Evolutionary conservation across 495 filamentous ascomycete species (phyloP), one percentile per base, ranked within the genome.

Genomic region (Penicillium coffeae): DNA sequence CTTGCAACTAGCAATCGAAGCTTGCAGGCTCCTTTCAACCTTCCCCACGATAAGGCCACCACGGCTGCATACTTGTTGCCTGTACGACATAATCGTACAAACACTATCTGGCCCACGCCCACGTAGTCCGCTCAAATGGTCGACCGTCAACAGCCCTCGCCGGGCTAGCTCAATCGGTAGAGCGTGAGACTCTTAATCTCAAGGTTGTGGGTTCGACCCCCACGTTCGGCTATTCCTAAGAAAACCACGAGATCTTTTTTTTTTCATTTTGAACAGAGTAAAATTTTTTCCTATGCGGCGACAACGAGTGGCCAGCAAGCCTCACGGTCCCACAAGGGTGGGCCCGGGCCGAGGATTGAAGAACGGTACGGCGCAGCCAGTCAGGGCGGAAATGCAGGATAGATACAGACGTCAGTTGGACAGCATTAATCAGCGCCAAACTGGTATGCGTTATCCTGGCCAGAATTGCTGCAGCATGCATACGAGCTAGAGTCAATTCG

Each of bases 111-210:
- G 5, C 4, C 25, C 25, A 10, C 25, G 38, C 7, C 14, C 13
- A 4, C 3, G 38, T 40, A 16, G 25, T 16, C 25, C 8, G 6
- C 13, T 14, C 9, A 30, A 16, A 38, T 8, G n/a, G 7, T 15
- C 8, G 18, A 4, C 34, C 32, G 54, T 21, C 54, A 60, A 56
- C 58, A 58, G 69, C 41, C 58, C 55, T 53, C 52, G 65, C 69
- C 65, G 54, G 73, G 75, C 73, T 81, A 81, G 70, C 67, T 79
- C 76, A 76, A 75, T 76, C 69, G 72, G 72, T 72, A 79, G 76
- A 79, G 76, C 76, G 76, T 79, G 73, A 74, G 69, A 69, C 71
- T 78, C 74, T 78, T 81, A 80, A 78, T 75, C 74, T 76, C 71
- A 76, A 77, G 73, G 75, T 67, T 77, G 73, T 65, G 72, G 75